Conservation (phyloP, 345 rosid genomes). For the Gossypium herbaceum region DNA sequence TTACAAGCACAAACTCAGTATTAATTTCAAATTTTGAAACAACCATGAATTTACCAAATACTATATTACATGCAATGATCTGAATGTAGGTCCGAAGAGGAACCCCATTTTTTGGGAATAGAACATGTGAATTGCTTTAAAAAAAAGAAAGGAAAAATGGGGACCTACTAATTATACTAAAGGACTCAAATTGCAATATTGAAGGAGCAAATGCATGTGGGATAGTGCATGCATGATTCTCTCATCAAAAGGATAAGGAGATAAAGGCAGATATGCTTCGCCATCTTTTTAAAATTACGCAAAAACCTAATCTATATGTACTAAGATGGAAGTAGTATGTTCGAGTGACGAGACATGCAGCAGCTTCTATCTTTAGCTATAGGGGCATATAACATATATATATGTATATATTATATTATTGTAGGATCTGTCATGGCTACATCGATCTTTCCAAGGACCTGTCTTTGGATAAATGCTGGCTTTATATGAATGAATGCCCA, state of each 20-base stretch:
- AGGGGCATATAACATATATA: background rate
- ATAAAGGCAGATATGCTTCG: conserved; percentile 33
- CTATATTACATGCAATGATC: background rate
- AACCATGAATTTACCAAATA: too few relatives aligned
- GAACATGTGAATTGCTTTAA: background rate
- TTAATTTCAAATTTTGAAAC: background rate
- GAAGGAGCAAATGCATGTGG: conserved; percentile 1
- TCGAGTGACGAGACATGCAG: background rate
- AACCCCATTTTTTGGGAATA: background rate
- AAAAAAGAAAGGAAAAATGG: background rate
- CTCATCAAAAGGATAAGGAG: conserved; percentile 39
- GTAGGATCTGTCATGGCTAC: conserved; percentile 15
- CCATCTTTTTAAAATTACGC: conserved; percentile 22
- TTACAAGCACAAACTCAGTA: background rate
- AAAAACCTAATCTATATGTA: background rate
- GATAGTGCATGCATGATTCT: conserved; percentile 24
- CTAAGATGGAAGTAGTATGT: background rate
- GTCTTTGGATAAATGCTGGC: conserved; percentile 16
- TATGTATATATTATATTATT: background rate
- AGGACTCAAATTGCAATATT: background rate
- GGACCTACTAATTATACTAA: background rate
- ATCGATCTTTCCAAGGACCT: background rate
- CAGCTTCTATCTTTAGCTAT: background rate
- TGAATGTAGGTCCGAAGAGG: background rate
- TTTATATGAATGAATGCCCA: conserved; percentile 16